Evolutionary conservation across 768 basidiomycete genomes (phyloP).

Genomic region (Xerocomellus intermedius): DNA sequence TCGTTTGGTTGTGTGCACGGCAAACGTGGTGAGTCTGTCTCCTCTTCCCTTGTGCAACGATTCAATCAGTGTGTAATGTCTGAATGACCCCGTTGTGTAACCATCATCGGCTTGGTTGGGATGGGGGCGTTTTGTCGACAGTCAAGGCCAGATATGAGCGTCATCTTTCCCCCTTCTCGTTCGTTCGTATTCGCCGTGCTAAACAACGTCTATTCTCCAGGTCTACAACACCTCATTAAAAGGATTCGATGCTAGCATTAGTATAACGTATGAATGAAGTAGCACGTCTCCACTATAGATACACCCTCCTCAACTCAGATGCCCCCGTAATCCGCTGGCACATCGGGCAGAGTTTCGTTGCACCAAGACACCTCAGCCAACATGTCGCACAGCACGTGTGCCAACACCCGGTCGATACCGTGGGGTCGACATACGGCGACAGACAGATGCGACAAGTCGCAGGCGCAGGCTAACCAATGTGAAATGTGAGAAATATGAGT

Average conservation of each 20-base stretch:
- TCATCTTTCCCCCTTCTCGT: background rate
- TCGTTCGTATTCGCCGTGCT: background rate
- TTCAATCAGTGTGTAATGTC: conserved; percentile 53
- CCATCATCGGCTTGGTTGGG: conserved; percentile 51
- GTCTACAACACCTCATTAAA: background rate
- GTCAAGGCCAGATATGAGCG: conserved; percentile 90
- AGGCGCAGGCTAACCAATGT: conserved; percentile 15
- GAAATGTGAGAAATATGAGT: conserved; percentile 30
- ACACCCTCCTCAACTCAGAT: conserved; percentile 71
- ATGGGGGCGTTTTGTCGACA: conserved; percentile 50
- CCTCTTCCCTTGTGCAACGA: conserved; percentile 34
- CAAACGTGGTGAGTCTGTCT: conserved; percentile 30
- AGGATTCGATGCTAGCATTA: background rate
- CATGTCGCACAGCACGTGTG: conserved; percentile 82
- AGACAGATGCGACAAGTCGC: conserved; percentile 73
- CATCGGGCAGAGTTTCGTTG: conserved; percentile 81
- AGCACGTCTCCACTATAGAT: conserved; percentile 43
- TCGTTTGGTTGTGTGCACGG: background rate
- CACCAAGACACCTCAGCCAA: conserved; percentile 81
- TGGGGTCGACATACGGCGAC: conserved; percentile 74
- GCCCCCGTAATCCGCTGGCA: conserved; percentile 84
- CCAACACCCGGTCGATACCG: conserved; percentile 84
- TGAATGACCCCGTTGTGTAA: conserved; percentile 42
- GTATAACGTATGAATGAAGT: background rate
- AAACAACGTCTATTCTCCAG: conserved; percentile 5